Evolutionary conservation across 805 yeast genomes (phyloP), one percentile per base, ranked within the genome.

Genomic region (Starmerella floris): DNA sequence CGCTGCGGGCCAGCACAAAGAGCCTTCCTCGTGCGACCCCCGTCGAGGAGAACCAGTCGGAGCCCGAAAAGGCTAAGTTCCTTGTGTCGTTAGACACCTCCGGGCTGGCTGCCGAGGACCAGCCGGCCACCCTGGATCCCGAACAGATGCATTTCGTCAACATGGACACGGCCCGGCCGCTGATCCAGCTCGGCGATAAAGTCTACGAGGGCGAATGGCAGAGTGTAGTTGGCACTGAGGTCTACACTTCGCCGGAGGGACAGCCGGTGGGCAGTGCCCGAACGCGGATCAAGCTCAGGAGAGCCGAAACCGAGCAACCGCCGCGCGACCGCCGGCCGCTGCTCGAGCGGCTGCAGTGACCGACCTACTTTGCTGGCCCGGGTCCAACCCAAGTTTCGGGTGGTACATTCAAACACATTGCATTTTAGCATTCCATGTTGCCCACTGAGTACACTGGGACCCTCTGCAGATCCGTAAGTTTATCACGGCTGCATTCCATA

Each of bases 141-240:
- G 26, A 20, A 10, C 20, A 26, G 5, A 44, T 79, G 21, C 76
- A 74, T 46, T 56, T 71, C 13, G 67, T 79, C 16, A 82, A 79
- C 0, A 55, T 79, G 22, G 73, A 75, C 19, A 62, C 68, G 11
- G 65, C 67, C 19, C 61, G 62, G 26, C 85, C 87, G 4, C 55
- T 77, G 19, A 66, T 77, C 35, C 74, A 72, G 51, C 62, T 76
- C 13, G 78, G 79, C 32, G 69, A 70, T 40, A 66, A 70, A 30
- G 60, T 83, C 3, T 83, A 75, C 57, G 74, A 76, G 58, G 91
- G 94, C 2, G 63, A 67, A 20, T 87, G 96, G 95, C 67, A 70
- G 34, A 72, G 72, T 42, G 60, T 83, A 2, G 77, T 83, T 1
- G 97, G 97, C 0, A 80, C 93, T 0, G 95, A 74, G 48, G 56